Conservation (phyloP, 208 protist genomes). For the Leishmania guyanensis region DNA sequence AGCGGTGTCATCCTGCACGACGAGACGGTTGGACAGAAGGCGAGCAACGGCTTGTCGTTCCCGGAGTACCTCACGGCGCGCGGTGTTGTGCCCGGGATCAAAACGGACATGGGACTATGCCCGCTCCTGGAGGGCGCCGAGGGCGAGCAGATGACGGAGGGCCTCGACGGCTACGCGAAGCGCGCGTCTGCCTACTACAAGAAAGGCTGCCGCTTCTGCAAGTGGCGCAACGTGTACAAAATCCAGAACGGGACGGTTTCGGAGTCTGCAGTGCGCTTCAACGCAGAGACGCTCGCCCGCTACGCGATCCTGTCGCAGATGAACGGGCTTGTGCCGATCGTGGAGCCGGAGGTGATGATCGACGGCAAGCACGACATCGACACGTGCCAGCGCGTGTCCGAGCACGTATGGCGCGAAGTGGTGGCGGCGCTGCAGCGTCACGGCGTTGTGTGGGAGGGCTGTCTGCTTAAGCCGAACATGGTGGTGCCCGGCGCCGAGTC, state of each 20-base stretch:
- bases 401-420: constrained; percentile 85
- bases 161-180: constrained; percentile 94
- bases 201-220: constrained; percentile 96
- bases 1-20: constrained; percentile 97
- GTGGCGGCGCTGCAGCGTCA: constrained; percentile 89
- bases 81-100: constrained; percentile 96
- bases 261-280: constrained; percentile 85
- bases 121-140: constrained; percentile 82
- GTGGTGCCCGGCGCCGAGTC: constrained; percentile 92
- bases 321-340: constrained; percentile 97
- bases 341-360: constrained; percentile 98
- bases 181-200: constrained; percentile 95
- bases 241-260: constrained; percentile 74
- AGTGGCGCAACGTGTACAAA: constrained; percentile 97
- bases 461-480: constrained; percentile 99
- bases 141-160: constrained; percentile 95
- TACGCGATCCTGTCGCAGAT: constrained; percentile 97
- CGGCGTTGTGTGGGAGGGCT: constrained; percentile 95
- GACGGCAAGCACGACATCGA: constrained; percentile 96
- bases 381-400: constrained; percentile 76
- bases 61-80: constrained; percentile 74
- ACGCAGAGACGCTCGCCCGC: constrained; percentile 94
- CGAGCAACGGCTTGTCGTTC: constrained; percentile 89
- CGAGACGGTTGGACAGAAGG: constrained; percentile 96
- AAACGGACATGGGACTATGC: constrained; percentile 94